Percentiles rank a stretch among this genome's conserved stretches.
These are phyloP conservation scores for Xenoacremonium recifei DNA, from an alignment of 2,329 filamentous ascomycete species.

Conservation along the genomic window DNA sequence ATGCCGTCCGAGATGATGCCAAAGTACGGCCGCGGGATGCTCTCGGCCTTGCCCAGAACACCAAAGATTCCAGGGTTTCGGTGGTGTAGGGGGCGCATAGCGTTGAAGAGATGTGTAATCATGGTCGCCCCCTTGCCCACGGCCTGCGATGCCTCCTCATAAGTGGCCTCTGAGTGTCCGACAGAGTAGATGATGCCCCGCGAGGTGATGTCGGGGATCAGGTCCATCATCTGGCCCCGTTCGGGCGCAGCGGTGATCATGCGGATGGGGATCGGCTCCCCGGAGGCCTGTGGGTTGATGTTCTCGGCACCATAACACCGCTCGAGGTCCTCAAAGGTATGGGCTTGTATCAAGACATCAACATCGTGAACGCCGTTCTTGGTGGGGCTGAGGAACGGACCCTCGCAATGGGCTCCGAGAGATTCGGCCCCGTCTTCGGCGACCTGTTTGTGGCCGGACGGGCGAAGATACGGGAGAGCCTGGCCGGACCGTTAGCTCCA, in stretches of 20 bases:
- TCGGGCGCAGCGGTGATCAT: slow-evolving; percentile 89
- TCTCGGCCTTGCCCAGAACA: slow-evolving; percentile 68
- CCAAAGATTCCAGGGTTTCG: slow-evolving; percentile 90
- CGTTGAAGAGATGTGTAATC: slow-evolving; percentile 94
- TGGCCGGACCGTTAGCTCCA: slow-evolving; percentile 29
- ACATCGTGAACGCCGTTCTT: slow-evolving; percentile 86
- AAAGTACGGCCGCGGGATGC: slow-evolving; percentile 67
- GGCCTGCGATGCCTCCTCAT: slow-evolving; percentile 73
- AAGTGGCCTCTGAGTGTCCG: slow-evolving; percentile 84
- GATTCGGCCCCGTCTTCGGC: slow-evolving; percentile 76
- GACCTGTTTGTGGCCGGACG: slow-evolving; percentile 60
- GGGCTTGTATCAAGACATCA: slow-evolving; percentile 65
- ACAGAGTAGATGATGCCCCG: slow-evolving; percentile 75
- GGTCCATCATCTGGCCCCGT: slow-evolving; percentile 63
- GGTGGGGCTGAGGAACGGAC: slow-evolving; percentile 77
- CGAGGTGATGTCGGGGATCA: slow-evolving; percentile 65
- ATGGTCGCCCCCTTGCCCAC: slow-evolving; percentile 76
- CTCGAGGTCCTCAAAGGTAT: slow-evolving; percentile 64
- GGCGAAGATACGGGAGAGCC: slow-evolving; percentile 74
- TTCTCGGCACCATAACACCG: slow-evolving; percentile 72
- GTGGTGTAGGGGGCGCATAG: slow-evolving; percentile 87
- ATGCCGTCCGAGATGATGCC: slow-evolving; percentile 90
- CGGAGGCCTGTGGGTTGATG: slow-evolving; percentile 42
- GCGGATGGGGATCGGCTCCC: slow-evolving; percentile 54
- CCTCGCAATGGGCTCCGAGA: slow-evolving; percentile 87